Conservation (phyloP, 108 stramenopile species). For the Pseudonitzschia multiseries region DNA sequence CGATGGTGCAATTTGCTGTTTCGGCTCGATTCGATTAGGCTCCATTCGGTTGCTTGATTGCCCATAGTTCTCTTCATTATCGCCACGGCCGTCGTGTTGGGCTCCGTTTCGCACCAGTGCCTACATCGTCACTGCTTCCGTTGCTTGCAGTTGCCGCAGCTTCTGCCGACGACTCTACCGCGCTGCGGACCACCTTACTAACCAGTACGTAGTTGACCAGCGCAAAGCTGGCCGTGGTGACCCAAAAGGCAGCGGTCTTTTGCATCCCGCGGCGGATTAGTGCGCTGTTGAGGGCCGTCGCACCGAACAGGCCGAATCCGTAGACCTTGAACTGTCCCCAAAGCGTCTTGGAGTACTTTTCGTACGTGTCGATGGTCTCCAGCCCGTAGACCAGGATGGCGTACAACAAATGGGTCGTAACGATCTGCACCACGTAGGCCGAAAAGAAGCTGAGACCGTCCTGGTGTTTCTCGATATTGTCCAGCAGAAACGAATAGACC, state of each 20-base stretch:
- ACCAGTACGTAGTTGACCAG: conserved; percentile 40
- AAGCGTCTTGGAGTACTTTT: conserved; percentile 34
- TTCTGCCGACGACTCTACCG: conserved; percentile 6
- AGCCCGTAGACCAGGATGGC: conserved; percentile 46
- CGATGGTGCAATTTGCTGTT: no score
- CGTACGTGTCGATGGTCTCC: conserved; percentile 34
- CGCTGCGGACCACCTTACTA: conserved; percentile 14
- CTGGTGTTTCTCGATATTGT: conserved; percentile 23
- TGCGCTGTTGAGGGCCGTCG: conserved; percentile 28
- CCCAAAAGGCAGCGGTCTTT: conserved; percentile 27
- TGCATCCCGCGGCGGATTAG: conserved; percentile 15
- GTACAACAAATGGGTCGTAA: conserved; percentile 37
- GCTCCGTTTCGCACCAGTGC: no score
- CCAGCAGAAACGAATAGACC: background rate
- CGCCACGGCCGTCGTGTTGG: no score
- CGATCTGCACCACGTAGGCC: conserved; percentile 35
- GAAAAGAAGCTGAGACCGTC: conserved; percentile 32
- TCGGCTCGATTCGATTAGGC: no score
- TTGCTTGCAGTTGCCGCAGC: no score
- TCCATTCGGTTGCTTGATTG: no score
- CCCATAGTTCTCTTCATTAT: no score
- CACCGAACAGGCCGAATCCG: conserved; percentile 26
- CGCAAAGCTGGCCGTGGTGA: conserved; percentile 33
- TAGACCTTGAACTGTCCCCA: conserved; percentile 31
- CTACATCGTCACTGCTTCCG: no score